Evolutionary conservation across 768 basidiomycete genomes (phyloP).

Genomic region (Boletus eberwhitei): DNA sequence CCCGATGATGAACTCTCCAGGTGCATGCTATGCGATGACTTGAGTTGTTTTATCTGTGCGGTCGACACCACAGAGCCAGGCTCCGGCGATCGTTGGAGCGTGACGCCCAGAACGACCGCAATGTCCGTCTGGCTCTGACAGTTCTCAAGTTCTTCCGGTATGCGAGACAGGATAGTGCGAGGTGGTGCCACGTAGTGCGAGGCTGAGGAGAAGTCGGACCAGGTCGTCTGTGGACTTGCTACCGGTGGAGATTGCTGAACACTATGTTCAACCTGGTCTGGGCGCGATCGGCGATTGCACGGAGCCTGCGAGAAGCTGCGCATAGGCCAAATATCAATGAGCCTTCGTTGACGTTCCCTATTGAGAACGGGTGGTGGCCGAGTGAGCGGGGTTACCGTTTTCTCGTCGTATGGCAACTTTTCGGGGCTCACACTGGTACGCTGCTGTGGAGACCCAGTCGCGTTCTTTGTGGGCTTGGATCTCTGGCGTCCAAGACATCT

Average conservation of each 20-base stretch:
- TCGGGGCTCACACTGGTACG: not conserved
- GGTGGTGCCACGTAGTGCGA: slow-evolving; percentile 16
- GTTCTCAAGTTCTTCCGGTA: slow-evolving; percentile 31
- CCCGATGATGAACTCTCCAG: not conserved
- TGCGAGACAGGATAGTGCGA: slow-evolving; percentile 22
- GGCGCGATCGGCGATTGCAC: slow-evolving; percentile 3
- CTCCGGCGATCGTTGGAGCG: slow-evolving; percentile 12
- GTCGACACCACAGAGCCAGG: slow-evolving; percentile 2
- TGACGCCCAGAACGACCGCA: slow-evolving; percentile 7
- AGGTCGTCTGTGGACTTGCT: slow-evolving; percentile 23
- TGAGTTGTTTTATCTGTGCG: not conserved
- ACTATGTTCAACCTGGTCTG: not conserved
- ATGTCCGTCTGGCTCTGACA: slow-evolving; percentile 20
- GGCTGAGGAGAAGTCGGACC: slow-evolving; percentile 29
- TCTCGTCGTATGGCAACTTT: slow-evolving; percentile 12
- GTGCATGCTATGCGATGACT: not conserved
- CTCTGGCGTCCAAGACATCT: slow-evolving; percentile 3
- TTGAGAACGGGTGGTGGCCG: slow-evolving; percentile 13
- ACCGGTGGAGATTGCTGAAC: not conserved
- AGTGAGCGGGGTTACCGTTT: slow-evolving; percentile 8
- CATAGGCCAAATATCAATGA: slow-evolving; percentile 23
- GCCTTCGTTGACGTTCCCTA: slow-evolving; percentile 13
- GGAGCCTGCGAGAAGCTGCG: slow-evolving; percentile 15
- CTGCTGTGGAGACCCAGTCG: not conserved
- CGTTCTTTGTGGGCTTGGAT: not conserved